Percentiles rank a stretch among this genome's conserved stretches.
phyloP scores from a whole-genome alignment of 306 rosid species.

The Prunus armeniaca region DNA sequence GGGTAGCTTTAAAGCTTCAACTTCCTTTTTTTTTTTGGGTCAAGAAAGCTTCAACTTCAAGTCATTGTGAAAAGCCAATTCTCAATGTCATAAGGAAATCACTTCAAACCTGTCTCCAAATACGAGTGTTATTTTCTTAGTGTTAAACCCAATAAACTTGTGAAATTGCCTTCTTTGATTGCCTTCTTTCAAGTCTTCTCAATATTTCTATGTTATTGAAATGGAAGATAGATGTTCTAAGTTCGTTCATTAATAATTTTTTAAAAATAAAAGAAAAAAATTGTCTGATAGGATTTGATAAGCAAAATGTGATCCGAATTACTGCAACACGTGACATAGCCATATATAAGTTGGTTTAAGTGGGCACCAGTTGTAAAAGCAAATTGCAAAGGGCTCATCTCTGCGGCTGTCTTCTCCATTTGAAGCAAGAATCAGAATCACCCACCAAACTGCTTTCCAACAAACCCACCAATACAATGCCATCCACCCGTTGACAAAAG shows the following conservation, averaged over 20 bases:
- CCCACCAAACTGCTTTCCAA: background rate
- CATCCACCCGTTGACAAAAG: background rate
- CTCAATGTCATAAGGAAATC: background rate
- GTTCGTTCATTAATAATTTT: too few relatives aligned
- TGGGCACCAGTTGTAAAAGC: background rate
- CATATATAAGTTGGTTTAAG: background rate
- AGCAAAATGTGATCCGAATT: background rate
- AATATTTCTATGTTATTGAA: too few relatives aligned
- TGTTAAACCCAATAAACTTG: background rate
- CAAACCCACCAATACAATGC: background rate
- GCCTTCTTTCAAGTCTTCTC: too few relatives aligned
- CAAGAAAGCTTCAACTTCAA: background rate
- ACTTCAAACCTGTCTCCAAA: background rate
- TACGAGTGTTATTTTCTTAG: background rate
- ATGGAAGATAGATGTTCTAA: too few relatives aligned
- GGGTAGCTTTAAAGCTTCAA: background rate
- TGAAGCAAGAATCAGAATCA: background rate
- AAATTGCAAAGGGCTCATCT: background rate
- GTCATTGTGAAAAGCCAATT: constrained; percentile 6
- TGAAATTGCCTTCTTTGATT: background rate
- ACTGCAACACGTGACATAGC: too few relatives aligned
- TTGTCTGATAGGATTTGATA: background rate
- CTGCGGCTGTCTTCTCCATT: background rate
- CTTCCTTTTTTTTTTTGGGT: background rate
- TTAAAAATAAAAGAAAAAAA: too few relatives aligned